A percentile compares a stretch with the other conserved stretches of the same genome.
Conservation (phyloP, 495 filamentous ascomycete species). For the Cladorrhinum samala region DNA sequence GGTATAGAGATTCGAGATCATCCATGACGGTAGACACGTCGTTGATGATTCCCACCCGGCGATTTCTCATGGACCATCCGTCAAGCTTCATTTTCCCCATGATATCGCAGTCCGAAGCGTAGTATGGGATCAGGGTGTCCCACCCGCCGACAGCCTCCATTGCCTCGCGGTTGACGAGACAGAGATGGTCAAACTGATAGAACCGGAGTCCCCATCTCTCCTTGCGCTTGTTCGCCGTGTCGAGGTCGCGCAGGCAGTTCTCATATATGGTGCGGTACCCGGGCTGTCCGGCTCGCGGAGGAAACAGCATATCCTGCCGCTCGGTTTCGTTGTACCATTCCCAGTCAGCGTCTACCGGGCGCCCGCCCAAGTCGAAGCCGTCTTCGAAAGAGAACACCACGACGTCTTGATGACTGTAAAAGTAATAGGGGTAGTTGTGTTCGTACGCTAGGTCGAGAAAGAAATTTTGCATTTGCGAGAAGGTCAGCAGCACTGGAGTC, state of each 20-base stretch:
- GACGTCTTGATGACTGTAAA: conserved; percentile 56
- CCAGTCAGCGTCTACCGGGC: conserved; percentile 27
- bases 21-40: conserved; percentile 43
- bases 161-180: conserved; percentile 49
- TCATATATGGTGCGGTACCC: conserved; percentile 49
- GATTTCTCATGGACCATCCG: conserved; percentile 40
- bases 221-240: conserved; percentile 20
- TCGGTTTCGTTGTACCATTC: conserved; percentile 31
- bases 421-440: conserved; percentile 52
- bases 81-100: conserved; percentile 48
- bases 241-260: conserved; percentile 40
- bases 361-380: conserved; percentile 24
- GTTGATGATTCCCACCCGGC: conserved; percentile 42
- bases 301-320: conserved; percentile 27
- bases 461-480: conserved; percentile 61
- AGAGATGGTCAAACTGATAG: conserved; percentile 52
- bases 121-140: conserved; percentile 58
- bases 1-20: conserved; percentile 42
- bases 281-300: conserved; percentile 22
- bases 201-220: conserved; percentile 46
- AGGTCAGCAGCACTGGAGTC: conserved; percentile 53
- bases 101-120: conserved; percentile 56
- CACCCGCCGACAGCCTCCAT: conserved; percentile 51
- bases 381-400: conserved; percentile 49
- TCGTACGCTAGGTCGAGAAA: conserved; percentile 51